Base-by-base conservation (phyloP, 2,329 filamentous ascomycete species). In the Aciculosporium take region DNA sequence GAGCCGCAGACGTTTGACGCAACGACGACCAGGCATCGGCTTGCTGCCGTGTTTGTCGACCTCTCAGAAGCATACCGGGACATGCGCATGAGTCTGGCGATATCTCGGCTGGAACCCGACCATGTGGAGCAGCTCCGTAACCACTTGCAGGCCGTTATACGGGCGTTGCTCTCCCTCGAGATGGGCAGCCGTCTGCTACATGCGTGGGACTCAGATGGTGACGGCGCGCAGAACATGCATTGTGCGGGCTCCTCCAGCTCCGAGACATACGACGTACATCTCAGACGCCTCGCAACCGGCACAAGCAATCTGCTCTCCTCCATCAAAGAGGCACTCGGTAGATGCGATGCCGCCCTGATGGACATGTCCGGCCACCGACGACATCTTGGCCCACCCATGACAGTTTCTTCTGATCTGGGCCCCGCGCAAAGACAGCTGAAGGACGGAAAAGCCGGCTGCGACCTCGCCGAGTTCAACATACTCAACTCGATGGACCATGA, bases 1-100 rank as follows among this genome's bases (percentile, higher is more conserved):
- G 55, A 15, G 51, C 57, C 9, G 56, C 57, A 18, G 53, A 51
- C 2, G 51, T 53, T 15, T 2, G 53, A 51, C 38, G 53, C 59
- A 35, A 51, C 48, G 36, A 59, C 46, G 36, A 59, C 46, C 3
- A 63, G 68, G 25, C 61, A 67, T 33, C 59, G 63, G 29, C 56
- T 78, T 15, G 64, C 67, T 4, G 65, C 63, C 45, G 63, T 66
- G 1, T 75, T 75, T 44, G 70, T 76, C 44, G 65, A 71, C 43
- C 59, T 77, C 41, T 75, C 73, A 12, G 62, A 72, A 46, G 68
- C 67, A 2, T 67, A 72, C 45, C 64, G 73, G 52, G 74, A 78
- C 48, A 63, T 77, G 44, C 63, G 64, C 10, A 64, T 74, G 40
- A 73, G 76, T 41, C 62, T 75, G n/a, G 71, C 72, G 1, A 55